Percentiles rank a stretch among this genome's conserved stretches.
Conservation (phyloP, 139 green algal genomes). For the Coelastrella sp. region DNA sequence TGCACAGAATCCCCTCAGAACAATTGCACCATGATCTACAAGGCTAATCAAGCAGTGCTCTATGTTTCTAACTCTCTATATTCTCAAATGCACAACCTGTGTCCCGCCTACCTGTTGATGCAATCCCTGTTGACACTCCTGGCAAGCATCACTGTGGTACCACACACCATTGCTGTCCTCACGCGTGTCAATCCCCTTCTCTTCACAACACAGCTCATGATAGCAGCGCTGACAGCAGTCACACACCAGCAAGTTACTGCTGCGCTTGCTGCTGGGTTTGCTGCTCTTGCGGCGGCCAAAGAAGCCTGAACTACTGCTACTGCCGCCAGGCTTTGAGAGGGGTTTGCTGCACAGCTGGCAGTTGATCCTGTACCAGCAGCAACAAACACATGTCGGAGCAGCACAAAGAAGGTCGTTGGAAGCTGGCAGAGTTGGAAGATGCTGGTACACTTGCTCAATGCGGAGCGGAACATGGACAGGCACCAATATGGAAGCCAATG, state of each 20-base stretch:
- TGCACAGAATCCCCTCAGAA: too few relatives aligned
- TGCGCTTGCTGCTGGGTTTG: neutral
- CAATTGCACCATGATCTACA: too few relatives aligned
- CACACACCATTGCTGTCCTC: neutral
- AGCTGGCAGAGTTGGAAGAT: too few relatives aligned
- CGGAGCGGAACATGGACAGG: too few relatives aligned
- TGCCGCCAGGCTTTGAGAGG: neutral
- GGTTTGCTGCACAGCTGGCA: constrained; percentile 33
- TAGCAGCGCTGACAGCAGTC: constrained; percentile 42
- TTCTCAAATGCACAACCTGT: neutral
- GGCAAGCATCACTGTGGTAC: constrained; percentile 26
- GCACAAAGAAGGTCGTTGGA: too few relatives aligned
- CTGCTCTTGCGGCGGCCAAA: neutral
- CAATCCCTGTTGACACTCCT: constrained; percentile 14
- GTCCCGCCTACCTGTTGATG: constrained; percentile 19
- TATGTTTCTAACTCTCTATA: neutral
- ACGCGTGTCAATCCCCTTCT: constrained; percentile 21
- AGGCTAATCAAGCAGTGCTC: neutral
- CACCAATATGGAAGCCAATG: neutral
- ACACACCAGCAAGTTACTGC: constrained; percentile 14
- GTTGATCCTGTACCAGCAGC: constrained; percentile 36
- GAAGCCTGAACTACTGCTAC: neutral
- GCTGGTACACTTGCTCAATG: neutral
- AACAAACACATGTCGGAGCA: neutral
- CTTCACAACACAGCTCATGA: constrained; percentile 31